These are phyloP conservation scores for Stipa capillata DNA, from an alignment of 176 grass and related monocot genomes.

Conservation along the genomic window DNA sequence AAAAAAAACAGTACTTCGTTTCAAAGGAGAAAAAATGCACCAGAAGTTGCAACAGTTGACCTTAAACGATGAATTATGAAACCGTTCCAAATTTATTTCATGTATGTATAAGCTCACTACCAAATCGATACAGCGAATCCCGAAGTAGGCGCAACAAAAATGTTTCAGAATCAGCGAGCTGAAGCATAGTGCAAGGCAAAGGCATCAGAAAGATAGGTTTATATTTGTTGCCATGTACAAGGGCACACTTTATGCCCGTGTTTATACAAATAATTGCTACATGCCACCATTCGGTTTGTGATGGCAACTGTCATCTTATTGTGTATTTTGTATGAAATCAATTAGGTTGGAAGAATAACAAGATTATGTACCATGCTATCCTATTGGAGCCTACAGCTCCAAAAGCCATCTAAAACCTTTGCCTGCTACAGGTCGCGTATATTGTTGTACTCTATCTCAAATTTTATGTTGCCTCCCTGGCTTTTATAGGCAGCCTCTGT, in stretches of 20 bases:
- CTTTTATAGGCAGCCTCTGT: background rate
- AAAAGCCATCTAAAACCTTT: background rate
- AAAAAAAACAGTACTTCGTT: background rate
- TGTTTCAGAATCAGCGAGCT: background rate
- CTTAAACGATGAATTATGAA: background rate
- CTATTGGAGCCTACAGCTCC: background rate
- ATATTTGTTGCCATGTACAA: background rate
- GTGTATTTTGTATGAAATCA: constrained; percentile 8
- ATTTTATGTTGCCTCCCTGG: background rate
- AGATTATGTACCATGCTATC: constrained; percentile 21
- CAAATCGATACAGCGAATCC: background rate
- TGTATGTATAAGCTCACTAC: background rate
- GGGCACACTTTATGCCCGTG: constrained; percentile 6
- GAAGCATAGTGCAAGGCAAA: background rate
- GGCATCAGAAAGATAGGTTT: background rate
- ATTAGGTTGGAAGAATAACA: background rate
- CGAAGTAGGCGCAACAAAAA: background rate
- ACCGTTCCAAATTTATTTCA: background rate
- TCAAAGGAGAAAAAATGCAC: background rate
- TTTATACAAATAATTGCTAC: constrained; percentile 1
- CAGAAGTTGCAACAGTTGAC: background rate
- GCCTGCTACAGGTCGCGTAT: background rate
- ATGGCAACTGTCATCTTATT: background rate
- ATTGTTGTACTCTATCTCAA: constrained; percentile 9
- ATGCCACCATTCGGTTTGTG: background rate